phyloP scores from a whole-genome alignment of 2,329 filamentous ascomycete species.

The Trichophyton rubrum region DNA sequence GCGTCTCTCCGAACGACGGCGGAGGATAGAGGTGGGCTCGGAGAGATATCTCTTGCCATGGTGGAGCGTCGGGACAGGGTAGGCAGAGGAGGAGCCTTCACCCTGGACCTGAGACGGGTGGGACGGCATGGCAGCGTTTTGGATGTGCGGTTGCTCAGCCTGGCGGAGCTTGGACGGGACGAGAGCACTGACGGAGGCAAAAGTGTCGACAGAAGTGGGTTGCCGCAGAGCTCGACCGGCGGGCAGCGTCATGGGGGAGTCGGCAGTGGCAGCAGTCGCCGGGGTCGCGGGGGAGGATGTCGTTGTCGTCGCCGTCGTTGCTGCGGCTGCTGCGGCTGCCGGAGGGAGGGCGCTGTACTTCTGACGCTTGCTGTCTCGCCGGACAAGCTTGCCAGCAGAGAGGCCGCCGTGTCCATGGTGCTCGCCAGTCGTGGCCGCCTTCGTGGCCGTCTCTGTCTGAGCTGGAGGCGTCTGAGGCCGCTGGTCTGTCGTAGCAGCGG shows the following conservation, averaged over 20 bases:
- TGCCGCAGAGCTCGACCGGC: slow-evolving; percentile 7
- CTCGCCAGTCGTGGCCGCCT: background rate
- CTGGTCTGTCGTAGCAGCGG: too few relatives aligned
- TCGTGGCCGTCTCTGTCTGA: background rate
- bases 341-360: slow-evolving; percentile 17
- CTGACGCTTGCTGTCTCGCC: slow-evolving; percentile 23
- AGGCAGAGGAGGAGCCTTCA: slow-evolving; percentile 20
- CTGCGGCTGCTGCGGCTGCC: slow-evolving; percentile 8
- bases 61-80: slow-evolving; percentile 38
- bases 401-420: slow-evolving; percentile 8
- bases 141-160: slow-evolving; percentile 12
- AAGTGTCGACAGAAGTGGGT: slow-evolving; percentile 16
- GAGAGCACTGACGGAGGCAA: slow-evolving; percentile 10
- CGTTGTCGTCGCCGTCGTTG: background rate
- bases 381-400: slow-evolving; percentile 17
- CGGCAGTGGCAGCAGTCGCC: background rate
- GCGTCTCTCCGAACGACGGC: slow-evolving; percentile 64
- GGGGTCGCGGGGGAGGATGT: background rate
- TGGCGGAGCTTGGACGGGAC: slow-evolving; percentile 7
- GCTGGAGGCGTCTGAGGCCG: background rate
- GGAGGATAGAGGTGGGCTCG: slow-evolving; percentile 41
- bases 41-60: slow-evolving; percentile 48
- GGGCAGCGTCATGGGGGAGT: background rate
- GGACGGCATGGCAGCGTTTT: slow-evolving; percentile 13
- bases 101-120: slow-evolving; percentile 24